Evolutionary conservation across 805 yeast species (phyloP).

Genomic region (Phaffomyces opuntiae): DNA sequence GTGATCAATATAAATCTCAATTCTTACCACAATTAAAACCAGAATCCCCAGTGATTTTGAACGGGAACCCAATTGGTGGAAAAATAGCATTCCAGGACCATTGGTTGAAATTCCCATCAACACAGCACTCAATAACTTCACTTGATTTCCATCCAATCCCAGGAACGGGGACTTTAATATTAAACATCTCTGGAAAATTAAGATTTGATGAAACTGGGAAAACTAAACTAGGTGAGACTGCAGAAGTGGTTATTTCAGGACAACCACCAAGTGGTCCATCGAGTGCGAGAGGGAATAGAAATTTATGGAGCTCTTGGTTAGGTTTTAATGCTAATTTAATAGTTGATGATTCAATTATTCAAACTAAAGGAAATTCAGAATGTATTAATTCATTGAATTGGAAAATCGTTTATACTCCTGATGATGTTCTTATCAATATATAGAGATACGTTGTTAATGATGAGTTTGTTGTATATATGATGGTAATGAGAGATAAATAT

Average conservation of each 20-base stretch:
- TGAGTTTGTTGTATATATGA: not conserved
- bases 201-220: slow-evolving; percentile 72
- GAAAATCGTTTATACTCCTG: slow-evolving; percentile 58
- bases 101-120: slow-evolving; percentile 49
- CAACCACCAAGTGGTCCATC: slow-evolving; percentile 5
- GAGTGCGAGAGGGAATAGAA: slow-evolving; percentile 27
- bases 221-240: slow-evolving; percentile 56
- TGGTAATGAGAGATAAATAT: not conserved
- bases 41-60: slow-evolving; percentile 46
- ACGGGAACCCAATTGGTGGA: slow-evolving; percentile 51
- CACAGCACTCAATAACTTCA: slow-evolving; percentile 59
- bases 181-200: slow-evolving; percentile 50
- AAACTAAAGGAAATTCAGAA: slow-evolving; percentile 33
- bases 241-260: slow-evolving; percentile 35
- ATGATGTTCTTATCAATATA: slow-evolving; percentile 29
- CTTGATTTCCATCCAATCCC: slow-evolving; percentile 64
- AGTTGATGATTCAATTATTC: slow-evolving; percentile 44
- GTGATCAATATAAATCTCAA: slow-evolving; percentile 16
- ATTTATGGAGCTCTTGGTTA: slow-evolving; percentile 63
- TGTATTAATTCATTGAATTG: slow-evolving; percentile 57
- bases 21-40: slow-evolving; percentile 42
- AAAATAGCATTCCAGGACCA: slow-evolving; percentile 46
- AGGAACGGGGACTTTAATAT: slow-evolving; percentile 48
- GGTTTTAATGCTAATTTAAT: slow-evolving; percentile 58
- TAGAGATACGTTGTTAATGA: slow-evolving; percentile 11